Base-by-base conservation (phyloP, 2,329 filamentous ascomycete genomes). In the Incumbomyces delicatus region DNA sequence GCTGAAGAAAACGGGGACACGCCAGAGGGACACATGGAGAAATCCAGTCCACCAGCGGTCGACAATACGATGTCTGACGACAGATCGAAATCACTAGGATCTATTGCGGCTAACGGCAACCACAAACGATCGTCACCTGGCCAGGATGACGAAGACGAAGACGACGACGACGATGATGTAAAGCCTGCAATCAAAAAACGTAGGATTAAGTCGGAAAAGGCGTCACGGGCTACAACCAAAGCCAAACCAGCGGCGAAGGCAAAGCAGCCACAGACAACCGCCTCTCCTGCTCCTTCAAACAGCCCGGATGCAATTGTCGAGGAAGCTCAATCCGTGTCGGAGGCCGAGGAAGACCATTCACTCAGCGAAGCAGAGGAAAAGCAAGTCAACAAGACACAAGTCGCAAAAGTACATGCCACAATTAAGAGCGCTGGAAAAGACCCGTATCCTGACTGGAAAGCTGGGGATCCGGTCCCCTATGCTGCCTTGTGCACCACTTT, bases 401-500 rank as follows among this genome's bases (percentile, higher is more conserved):
- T 86, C 37, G 78, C 90, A 63, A 86, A 87, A 63, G 77, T 90
- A 10, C 88, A 95, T 62, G 79, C 79, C 7, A 85, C 82, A 40
- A 69, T 95, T 49, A 81, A 81, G 60, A 71, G 77, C 14, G 78
- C 75, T 43, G 72, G 67, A 33, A 84, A 87, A 54, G 85, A 94
- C 58, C 81, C 85, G n/a, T 96, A 90, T 65, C 89, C 89, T 1
- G 90, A 98, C 65, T 98, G 92, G 92, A 85, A 87, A 62, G 71
- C 84, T 39, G 89, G 89, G 39, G 77, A 85, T 40, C 87, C 90
- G 10, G 89, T 95, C 1, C 92, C 92, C 1, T 98, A 96, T 59
- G 90, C 88, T 20, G 92, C 92, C 11, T 75, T 98, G 6, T 96
- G 92, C 66, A 87, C 81, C 10, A 96, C 92, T 0, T 96, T 96